Conservation (phyloP, 306 rosid species). For the Fragaria iinumae region DNA sequence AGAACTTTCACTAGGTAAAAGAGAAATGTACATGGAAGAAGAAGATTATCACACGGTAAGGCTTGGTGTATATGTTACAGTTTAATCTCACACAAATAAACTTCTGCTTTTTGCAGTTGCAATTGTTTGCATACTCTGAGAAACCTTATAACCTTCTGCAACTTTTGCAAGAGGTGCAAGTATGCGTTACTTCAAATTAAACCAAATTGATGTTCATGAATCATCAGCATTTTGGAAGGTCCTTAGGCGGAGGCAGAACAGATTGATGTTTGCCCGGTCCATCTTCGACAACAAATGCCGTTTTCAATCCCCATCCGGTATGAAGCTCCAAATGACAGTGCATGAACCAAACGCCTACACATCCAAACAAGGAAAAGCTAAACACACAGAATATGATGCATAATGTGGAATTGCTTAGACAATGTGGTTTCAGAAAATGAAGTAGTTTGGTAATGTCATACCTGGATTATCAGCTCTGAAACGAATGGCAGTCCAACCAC, state of each 20-base stretch:
- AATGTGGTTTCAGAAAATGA: background rate
- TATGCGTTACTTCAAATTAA: conserved; percentile 22
- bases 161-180: conserved; percentile 40
- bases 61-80: conserved; percentile 21
- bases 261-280: conserved; percentile 58
- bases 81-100: conserved; percentile 12
- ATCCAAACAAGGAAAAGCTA: conserved; percentile 2
- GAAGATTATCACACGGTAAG: background rate
- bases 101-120: conserved; percentile 16
- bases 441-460: background rate
- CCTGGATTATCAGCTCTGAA: conserved; percentile 84
- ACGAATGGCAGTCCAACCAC: conserved; percentile 83
- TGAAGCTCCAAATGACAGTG: conserved; percentile 83
- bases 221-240: conserved; percentile 64
- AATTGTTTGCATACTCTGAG: conserved; percentile 17
- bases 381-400: background rate
- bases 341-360: conserved; percentile 78
- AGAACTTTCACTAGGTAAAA: background rate
- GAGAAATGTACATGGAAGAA: background rate
- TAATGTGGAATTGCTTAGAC: background rate
- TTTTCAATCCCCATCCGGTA: conserved; percentile 86
- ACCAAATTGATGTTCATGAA: conserved; percentile 48
- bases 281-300: conserved; percentile 70
- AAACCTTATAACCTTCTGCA: conserved; percentile 32
- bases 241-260: conserved; percentile 70